Conservation (phyloP, 176 grass and related monocot species). For the Aegilops bicornis region DNA sequence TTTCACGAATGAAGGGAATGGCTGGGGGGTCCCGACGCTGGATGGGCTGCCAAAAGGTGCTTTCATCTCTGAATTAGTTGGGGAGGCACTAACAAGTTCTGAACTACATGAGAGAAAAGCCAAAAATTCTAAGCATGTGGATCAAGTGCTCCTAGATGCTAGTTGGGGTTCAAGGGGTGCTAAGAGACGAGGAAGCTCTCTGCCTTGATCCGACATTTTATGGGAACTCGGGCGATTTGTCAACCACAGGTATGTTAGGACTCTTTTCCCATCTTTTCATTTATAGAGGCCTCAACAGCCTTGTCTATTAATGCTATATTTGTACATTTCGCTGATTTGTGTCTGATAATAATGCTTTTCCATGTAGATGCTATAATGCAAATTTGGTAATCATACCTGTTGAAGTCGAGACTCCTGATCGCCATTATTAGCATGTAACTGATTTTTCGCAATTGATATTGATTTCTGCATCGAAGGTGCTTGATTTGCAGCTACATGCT, state of each 20-base stretch:
- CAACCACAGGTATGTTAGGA: slow-evolving; percentile 65
- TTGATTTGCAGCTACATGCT: neutral
- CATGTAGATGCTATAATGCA: slow-evolving; percentile 65
- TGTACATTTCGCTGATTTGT: neutral
- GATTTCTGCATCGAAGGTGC: neutral
- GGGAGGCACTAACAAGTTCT: slow-evolving; percentile 65
- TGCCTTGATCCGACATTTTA: slow-evolving; percentile 73
- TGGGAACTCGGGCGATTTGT: slow-evolving; percentile 74
- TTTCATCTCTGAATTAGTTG: slow-evolving; percentile 81
- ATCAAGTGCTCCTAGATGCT: slow-evolving; percentile 70
- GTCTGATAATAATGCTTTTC: slow-evolving; percentile 22
- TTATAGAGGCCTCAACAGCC: neutral
- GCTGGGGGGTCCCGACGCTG: slow-evolving; percentile 63
- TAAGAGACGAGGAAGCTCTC: slow-evolving; percentile 64
- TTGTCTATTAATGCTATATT: slow-evolving; percentile 2
- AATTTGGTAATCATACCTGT: slow-evolving; percentile 76
- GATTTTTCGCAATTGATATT: neutral
- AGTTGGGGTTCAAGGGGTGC: slow-evolving; percentile 44
- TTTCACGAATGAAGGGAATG: slow-evolving; percentile 65
- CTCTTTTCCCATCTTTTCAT: neutral
- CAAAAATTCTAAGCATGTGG: slow-evolving; percentile 44
- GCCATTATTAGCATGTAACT: slow-evolving; percentile 76
- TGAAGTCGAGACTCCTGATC: slow-evolving; percentile 76
- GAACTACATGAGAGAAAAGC: slow-evolving; percentile 60
- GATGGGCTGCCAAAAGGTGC: slow-evolving; percentile 80